A percentile compares a stretch with the other conserved stretches of the same genome.
Evolutionary conservation across 352 stramenopile genomes (phyloP).

Genomic region (Globisporangium mamillatum): DNA sequence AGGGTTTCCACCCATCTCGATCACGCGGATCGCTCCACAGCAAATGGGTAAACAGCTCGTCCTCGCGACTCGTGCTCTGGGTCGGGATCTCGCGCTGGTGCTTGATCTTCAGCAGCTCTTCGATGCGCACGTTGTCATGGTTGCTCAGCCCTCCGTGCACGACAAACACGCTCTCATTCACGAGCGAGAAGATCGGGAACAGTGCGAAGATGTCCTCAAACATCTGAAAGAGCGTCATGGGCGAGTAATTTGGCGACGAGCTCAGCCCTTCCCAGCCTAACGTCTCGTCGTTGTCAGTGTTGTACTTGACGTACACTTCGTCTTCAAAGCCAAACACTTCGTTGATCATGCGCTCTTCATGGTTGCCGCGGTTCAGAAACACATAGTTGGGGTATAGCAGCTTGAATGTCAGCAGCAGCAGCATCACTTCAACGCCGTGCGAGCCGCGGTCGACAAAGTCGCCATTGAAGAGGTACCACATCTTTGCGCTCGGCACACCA

Average conservation of each 20-base stretch:
- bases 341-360: conserved; percentile 94
- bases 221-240: conserved; percentile 76
- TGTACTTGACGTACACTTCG: conserved; percentile 82
- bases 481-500: conserved; percentile 83
- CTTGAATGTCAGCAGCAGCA: conserved; percentile 89
- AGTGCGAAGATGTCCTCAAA: conserved; percentile 86
- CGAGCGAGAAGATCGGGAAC: conserved; percentile 88
- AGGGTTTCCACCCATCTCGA: conserved; percentile 55
- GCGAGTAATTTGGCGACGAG: conserved; percentile 67
- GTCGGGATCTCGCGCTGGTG: conserved; percentile 88
- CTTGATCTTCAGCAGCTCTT: conserved; percentile 81
- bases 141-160: conserved; percentile 91
- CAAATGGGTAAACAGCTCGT: conserved; percentile 89
- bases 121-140: conserved; percentile 84
- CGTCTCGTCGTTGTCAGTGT: conserved; percentile 74
- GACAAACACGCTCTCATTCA: conserved; percentile 91
- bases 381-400: conserved; percentile 86
- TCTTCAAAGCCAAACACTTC: conserved; percentile 88
- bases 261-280: conserved; percentile 54
- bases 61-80: conserved; percentile 69
- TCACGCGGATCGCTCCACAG: conserved; percentile 90
- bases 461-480: conserved; percentile 95
- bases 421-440: conserved; percentile 91
- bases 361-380: conserved; percentile 94
- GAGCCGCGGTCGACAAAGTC: conserved; percentile 95